Percentiles rank a stretch among this genome's conserved stretches.
These are phyloP conservation scores for Ilyonectria destructans DNA, from an alignment of 2,329 filamentous ascomycete species.

Conservation along the genomic window DNA sequence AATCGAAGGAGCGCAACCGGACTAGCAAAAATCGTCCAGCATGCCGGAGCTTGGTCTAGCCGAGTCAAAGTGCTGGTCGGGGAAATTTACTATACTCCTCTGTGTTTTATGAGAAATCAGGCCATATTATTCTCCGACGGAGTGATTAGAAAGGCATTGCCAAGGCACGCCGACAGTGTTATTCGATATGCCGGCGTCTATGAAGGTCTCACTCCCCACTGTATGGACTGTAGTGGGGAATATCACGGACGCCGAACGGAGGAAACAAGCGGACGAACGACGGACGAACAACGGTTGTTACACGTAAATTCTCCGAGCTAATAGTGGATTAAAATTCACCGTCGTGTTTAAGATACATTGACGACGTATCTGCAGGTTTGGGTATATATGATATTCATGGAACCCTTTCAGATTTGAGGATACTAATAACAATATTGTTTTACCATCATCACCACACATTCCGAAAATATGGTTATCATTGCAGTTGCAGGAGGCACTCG, in stretches of 20 bases:
- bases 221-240: not conserved
- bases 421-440: too few relatives aligned
- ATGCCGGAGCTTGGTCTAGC: not conserved
- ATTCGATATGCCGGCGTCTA: too few relatives aligned
- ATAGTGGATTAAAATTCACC: not conserved
- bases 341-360: too few relatives aligned
- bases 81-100: not conserved
- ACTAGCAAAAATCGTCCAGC: not conserved
- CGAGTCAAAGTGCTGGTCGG: not conserved
- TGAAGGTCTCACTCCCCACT: too few relatives aligned
- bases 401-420: too few relatives aligned
- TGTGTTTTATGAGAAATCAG: too few relatives aligned
- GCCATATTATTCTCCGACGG: not conserved
- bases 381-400: too few relatives aligned
- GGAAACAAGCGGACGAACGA: not conserved
- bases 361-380: too few relatives aligned
- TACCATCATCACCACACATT: not conserved
- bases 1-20: not conserved
- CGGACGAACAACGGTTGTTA: not conserved
- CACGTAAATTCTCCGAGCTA: not conserved
- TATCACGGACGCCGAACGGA: not conserved
- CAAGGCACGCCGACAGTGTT: too few relatives aligned
- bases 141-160: not conserved
- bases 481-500: constrained; percentile 66
- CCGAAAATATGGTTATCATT: constrained; percentile 42